phyloP scores from a whole-genome alignment of 805 yeast genomes.

The Myxozyma lipomycoides region DNA sequence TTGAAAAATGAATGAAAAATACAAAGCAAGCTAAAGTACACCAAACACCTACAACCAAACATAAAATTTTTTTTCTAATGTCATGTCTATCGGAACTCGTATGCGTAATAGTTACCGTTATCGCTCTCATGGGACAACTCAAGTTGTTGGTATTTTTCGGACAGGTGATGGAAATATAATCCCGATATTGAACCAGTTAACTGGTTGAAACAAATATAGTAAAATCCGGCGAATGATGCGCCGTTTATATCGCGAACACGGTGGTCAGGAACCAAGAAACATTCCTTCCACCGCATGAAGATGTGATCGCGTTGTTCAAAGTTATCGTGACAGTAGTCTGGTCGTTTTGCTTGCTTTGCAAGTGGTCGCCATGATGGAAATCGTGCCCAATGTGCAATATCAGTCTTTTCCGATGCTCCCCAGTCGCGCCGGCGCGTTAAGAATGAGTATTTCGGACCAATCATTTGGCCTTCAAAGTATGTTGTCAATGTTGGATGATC shows the following conservation, averaged over 20 bases:
- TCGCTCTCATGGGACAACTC: constrained; percentile 43
- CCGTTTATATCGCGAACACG: constrained; percentile 55
- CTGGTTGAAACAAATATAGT: constrained; percentile 80
- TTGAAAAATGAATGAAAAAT: no score
- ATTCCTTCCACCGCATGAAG: constrained; percentile 95
- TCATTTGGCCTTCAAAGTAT: constrained; percentile 67
- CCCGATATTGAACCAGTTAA: constrained; percentile 72
- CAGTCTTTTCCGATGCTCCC: constrained; percentile 59
- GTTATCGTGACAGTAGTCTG: constrained; percentile 34
- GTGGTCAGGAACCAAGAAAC: constrained; percentile 78
- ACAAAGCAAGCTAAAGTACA: no score
- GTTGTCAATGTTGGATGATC: constrained; percentile 63
- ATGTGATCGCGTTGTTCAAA: constrained; percentile 46
- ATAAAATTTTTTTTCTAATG: no score
- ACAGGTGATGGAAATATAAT: constrained; percentile 72
- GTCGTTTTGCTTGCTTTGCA: constrained; percentile 31
- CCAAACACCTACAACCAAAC: no score
- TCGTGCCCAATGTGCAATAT: constrained; percentile 63
- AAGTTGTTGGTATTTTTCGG: constrained; percentile 75
- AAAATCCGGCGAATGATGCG: constrained; percentile 90
- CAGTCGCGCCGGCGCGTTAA: constrained; percentile 56
- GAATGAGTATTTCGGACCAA: constrained; percentile 58
- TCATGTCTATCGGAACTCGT: constrained; percentile 26
- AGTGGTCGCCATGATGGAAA: constrained; percentile 46
- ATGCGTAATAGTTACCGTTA: constrained; percentile 19